Evolutionary conservation across 345 rosid species (phyloP).

Genomic region (Sapria himalayana): DNA sequence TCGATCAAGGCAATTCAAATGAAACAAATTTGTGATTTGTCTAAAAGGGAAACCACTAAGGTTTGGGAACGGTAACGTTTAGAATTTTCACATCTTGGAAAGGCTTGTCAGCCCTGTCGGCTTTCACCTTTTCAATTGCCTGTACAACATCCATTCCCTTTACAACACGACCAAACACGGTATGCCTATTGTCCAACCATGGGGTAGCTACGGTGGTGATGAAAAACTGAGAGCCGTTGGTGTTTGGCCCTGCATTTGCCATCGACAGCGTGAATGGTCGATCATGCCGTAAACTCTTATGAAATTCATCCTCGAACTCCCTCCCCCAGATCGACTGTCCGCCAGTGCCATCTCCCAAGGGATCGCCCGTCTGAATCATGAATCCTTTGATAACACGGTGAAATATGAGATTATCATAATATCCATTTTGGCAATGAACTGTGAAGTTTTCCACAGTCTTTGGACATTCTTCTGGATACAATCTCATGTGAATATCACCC

Average conservation of each 20-base stretch:
- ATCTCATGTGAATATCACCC: conserved; percentile 81
- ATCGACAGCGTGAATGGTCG: conserved; percentile 86
- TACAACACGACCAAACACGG: conserved; percentile 77
- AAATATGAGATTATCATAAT: conserved; percentile 86
- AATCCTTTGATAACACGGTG: conserved; percentile 93
- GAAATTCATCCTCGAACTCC: conserved; percentile 97
- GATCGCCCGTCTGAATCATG: conserved; percentile 98
- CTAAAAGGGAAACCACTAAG: conserved; percentile 14
- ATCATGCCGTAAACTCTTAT: conserved; percentile 87
- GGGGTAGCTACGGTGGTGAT: conserved; percentile 95
- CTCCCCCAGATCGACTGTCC: conserved; percentile 99
- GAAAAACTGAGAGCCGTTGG: conserved; percentile 88
- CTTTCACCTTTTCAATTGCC: conserved; percentile 93
- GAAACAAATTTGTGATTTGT: too few species aligned
- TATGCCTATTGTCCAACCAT: conserved; percentile 94
- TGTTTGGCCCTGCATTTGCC: conserved; percentile 88
- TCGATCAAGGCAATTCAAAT: too few species aligned
- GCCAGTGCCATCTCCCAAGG: conserved; percentile 97
- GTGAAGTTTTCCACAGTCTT: conserved; percentile 97
- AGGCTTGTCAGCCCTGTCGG: conserved; percentile 68
- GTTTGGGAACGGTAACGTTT: conserved; percentile 71
- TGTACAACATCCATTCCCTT: conserved; percentile 98
- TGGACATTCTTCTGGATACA: conserved; percentile 98
- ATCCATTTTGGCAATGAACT: conserved; percentile 84
- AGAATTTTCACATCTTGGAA: conserved; percentile 78